Evolutionary conservation across 176 grass and related monocot genomes (phyloP).

Genomic region (Lolium multiflorum): DNA sequence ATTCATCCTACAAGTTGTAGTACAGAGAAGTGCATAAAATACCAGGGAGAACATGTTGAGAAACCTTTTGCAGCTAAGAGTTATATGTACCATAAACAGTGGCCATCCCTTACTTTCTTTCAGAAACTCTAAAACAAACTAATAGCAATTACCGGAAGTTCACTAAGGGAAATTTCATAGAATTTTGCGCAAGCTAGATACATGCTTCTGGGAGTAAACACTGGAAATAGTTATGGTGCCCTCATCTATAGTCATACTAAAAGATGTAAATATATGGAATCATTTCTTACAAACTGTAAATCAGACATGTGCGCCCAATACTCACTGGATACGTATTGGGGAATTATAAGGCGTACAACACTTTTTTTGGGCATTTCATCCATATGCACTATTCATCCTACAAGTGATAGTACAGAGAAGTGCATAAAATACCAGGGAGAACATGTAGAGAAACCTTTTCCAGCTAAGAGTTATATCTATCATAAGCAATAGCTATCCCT

Average conservation of each 20-base stretch:
- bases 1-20: neutral
- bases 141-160: neutral
- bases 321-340: neutral
- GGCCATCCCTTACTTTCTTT: neutral
- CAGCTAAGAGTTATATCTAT: neutral
- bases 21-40: neutral
- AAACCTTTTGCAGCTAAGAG: conserved; percentile 18
- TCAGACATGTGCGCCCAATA: neutral
- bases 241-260: conserved; percentile 68
- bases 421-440: neutral
- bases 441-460: conserved; percentile 26
- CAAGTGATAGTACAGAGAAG: neutral
- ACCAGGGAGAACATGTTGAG: neutral
- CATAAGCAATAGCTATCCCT: neutral
- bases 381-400: conserved; percentile 13
- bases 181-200: neutral
- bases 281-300: neutral
- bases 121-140: conserved; percentile 11
- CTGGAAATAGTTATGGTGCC: conserved; percentile 73
- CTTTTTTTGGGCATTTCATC: neutral
- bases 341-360: neutral
- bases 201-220: conserved; percentile 70
- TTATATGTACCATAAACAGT: neutral
- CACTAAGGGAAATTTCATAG: conserved; percentile 6
- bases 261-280: conserved; percentile 8